Evolutionary conservation across 1,284 basidiomycete genomes (phyloP), one percentile per base, ranked within the genome.

Genomic region (Sporisorium graminicola): DNA sequence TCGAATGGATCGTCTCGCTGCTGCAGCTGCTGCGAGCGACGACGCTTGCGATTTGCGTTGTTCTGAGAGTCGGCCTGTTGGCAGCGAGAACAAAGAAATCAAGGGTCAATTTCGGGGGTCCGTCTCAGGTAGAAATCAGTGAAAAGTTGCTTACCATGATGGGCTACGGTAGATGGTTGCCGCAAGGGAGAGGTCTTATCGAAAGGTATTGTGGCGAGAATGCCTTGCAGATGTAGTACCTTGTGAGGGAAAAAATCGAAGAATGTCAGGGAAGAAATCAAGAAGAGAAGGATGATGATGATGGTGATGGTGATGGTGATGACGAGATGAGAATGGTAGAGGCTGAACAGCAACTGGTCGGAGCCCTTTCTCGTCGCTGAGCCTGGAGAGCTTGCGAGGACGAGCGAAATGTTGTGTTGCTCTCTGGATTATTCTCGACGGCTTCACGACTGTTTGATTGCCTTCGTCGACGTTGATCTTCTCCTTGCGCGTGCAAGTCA

Each of bases 41-140:
- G 68, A 57, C 78, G 71, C 66, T 80, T 80, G 64, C 78, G 72
- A 18, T 65, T 65, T 20, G 64, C 49, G 56, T 68, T 74, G 14
- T 56, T 64, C 58, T 67, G 73, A 18, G 50, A 62, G 37, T 75
- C 68, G 49, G 76, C 63, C 74, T 71, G 52, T 20, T 0, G 10
- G 6, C 7, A 42, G 46, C 9, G 12, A 14, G 14, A 16, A 20
- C 10, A 26, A 10, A 26, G 26, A 24, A 20, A 8, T 5, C 29
- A 31, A 31, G 29, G 5, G 29, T 31, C 29, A 31, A 10, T 31
- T 31, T 10, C 29, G n/a, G n/a, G n/a, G n/a, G n/a, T n/a, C n/a
- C n/a, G n/a, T n/a, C n/a, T n/a, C n/a, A n/a, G n/a, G n/a, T n/a
- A n/a, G n/a, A n/a, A n/a, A n/a, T n/a, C n/a, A n/a, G n/a, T n/a